Percentiles rank a stretch among this genome's conserved stretches.
phyloP scores from a whole-genome alignment of 2,329 filamentous ascomycete genomes.

The Phialocephala sp. region DNA sequence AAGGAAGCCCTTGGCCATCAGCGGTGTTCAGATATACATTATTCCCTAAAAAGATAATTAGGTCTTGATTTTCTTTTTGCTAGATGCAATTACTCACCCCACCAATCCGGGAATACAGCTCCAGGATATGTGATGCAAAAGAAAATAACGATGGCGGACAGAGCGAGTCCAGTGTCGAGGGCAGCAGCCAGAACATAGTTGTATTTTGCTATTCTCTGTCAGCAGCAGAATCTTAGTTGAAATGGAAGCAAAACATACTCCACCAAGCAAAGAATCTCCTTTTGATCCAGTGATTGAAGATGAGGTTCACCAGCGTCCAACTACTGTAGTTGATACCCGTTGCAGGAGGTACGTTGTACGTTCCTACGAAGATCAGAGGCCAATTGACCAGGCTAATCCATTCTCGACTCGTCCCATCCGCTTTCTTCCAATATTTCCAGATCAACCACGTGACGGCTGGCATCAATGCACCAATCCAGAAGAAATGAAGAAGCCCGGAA shows the following conservation, averaged over 20 bases:
- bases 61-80: slow-evolving; percentile 47
- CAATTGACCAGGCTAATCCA: slow-evolving; percentile 45
- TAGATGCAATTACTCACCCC: slow-evolving; percentile 71
- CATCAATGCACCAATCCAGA: slow-evolving; percentile 67
- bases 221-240: slow-evolving; percentile 49
- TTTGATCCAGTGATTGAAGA: slow-evolving; percentile 74
- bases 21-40: slow-evolving; percentile 35
- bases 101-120: slow-evolving; percentile 67
- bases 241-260: slow-evolving; percentile 53
- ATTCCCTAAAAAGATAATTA: slow-evolving; percentile 70
- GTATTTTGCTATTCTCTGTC: slow-evolving; percentile 71
- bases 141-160: slow-evolving; percentile 74
- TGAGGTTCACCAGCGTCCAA: slow-evolving; percentile 72
- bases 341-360: slow-evolving; percentile 54
- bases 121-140: slow-evolving; percentile 66
- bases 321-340: slow-evolving; percentile 76
- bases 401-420: slow-evolving; percentile 31
- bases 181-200: slow-evolving; percentile 78
- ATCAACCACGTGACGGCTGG: slow-evolving; percentile 62
- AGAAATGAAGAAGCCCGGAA: slow-evolving; percentile 70
- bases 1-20: slow-evolving; percentile 31
- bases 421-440: slow-evolving; percentile 46
- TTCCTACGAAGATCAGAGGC: slow-evolving; percentile 40
- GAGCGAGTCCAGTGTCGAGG: slow-evolving; percentile 70
- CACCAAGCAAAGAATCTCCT: slow-evolving; percentile 66